Conservation (phyloP, 1,284 basidiomycete genomes). For the Apiotrichum laibachii region DNA sequence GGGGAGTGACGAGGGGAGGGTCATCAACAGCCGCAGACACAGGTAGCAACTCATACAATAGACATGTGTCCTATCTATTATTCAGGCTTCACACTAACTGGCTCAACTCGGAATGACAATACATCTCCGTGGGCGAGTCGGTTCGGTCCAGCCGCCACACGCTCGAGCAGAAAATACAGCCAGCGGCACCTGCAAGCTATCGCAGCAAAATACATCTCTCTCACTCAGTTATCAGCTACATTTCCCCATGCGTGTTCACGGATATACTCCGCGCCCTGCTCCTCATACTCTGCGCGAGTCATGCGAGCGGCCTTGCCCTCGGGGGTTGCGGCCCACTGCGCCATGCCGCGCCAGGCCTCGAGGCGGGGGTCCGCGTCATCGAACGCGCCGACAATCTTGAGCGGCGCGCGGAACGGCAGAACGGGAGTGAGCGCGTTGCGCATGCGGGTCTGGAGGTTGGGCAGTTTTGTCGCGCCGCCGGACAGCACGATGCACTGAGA, state of each 20-base stretch:
- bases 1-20: too few species aligned
- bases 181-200: background rate
- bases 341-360: slow-evolving; percentile 94
- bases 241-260: slow-evolving; percentile 57
- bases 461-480: slow-evolving; percentile 73
- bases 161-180: too few species aligned
- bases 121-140: too few species aligned
- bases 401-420: slow-evolving; percentile 73
- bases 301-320: slow-evolving; percentile 62
- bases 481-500: slow-evolving; percentile 84
- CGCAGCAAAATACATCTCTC: too few species aligned
- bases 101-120: too few species aligned
- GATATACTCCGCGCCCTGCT: slow-evolving; percentile 76
- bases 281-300: slow-evolving; percentile 80
- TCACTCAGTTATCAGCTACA: slow-evolving; percentile 22
- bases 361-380: slow-evolving; percentile 60
- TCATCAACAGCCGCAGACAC: too few species aligned
- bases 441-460: slow-evolving; percentile 68
- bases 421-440: slow-evolving; percentile 70
- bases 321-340: slow-evolving; percentile 66
- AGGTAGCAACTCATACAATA: too few species aligned
- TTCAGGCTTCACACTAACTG: too few species aligned
- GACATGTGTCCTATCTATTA: too few species aligned
- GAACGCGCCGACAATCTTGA: slow-evolving; percentile 58
- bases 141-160: too few species aligned